Evolutionary conservation across 805 yeast genomes (phyloP), one percentile per base, ranked within the genome.

Genomic region (Candida railenensis): DNA sequence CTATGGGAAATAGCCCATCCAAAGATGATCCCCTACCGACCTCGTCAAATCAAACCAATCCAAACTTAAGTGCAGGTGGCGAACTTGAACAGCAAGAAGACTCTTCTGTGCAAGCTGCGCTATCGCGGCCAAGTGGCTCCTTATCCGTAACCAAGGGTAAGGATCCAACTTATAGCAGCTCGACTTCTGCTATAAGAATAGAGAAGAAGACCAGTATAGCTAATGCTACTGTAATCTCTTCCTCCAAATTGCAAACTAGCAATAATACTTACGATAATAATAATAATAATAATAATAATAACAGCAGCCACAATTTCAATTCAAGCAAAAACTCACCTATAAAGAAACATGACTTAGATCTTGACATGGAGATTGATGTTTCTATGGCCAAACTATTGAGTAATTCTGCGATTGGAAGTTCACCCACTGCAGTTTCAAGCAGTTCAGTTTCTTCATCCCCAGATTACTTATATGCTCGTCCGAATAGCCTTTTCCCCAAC

Each of bases 1-100:
- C 32, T 59, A 80, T 80, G 85, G 85, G 86, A 69, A 80, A 79
- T 69, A 80, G 80, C 83, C 85, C 85, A 73, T 80, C 85, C 49
- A 71, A 70, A 61, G 63, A 70, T 67, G 77, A 72, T 46, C 71
- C 74, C 59, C 74, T 68, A 66, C 74, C 76, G 76, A 58, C 59
- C 59, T 67, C 69, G 49, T 56, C 69, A 49, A 54, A 48, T 44
- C 42, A 51, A 42, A 51, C 46, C 43, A 46, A 53, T 20, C 39
- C 47, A 34, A 46, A 52, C 30, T 53, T 62, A 50, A 44, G 61
- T 40, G 55, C 59, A 41, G 43, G 63, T 41, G 56, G 52, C 42
- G 52, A 55, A 40, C 45, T 57, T 42, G 43, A 40, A 18, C 36
- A 40, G 43, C 42, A 4, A 15, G 43, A 40, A 8, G 43, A 40